Evolutionary conservation across 768 basidiomycete species (phyloP).

Genomic region (Termitomyces sp.): DNA sequence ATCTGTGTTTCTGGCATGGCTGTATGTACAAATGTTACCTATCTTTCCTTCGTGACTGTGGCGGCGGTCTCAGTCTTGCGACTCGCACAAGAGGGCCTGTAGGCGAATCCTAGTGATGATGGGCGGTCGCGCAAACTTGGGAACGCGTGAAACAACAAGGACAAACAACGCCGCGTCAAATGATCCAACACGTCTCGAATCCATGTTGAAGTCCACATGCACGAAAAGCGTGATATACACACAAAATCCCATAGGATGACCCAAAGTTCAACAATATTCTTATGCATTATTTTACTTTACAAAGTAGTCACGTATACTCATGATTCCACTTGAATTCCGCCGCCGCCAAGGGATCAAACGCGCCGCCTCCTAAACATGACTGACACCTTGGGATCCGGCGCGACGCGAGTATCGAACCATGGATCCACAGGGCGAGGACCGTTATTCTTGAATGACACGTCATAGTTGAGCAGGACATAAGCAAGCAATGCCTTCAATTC

Average conservation of each 20-base stretch:
- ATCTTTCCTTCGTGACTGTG: background rate
- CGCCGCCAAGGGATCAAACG: background rate
- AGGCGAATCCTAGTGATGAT: constrained; percentile 9
- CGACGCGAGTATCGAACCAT: constrained; percentile 1
- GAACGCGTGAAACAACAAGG: constrained; percentile 38
- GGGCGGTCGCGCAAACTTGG: constrained; percentile 23
- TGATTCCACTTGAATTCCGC: background rate
- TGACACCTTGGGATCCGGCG: constrained; percentile 28
- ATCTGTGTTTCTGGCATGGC: constrained; percentile 81
- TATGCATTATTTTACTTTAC: background rate
- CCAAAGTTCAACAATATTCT: background rate
- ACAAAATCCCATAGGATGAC: background rate
- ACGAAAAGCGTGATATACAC: background rate
- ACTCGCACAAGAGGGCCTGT: constrained; percentile 1
- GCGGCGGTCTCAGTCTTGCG: background rate
- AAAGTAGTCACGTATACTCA: background rate
- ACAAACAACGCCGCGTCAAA: constrained; percentile 21
- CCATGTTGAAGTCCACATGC: background rate
- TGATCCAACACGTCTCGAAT: background rate
- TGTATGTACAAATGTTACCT: background rate
- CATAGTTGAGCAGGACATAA: constrained; percentile 33
- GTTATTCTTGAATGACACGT: constrained; percentile 28
- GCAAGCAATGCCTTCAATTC: constrained; percentile 39
- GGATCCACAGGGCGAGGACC: constrained; percentile 12
- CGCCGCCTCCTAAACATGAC: constrained; percentile 29